Evolutionary conservation across 139 green algal genomes (phyloP).

Genomic region (Chlamydomonas incerta): DNA sequence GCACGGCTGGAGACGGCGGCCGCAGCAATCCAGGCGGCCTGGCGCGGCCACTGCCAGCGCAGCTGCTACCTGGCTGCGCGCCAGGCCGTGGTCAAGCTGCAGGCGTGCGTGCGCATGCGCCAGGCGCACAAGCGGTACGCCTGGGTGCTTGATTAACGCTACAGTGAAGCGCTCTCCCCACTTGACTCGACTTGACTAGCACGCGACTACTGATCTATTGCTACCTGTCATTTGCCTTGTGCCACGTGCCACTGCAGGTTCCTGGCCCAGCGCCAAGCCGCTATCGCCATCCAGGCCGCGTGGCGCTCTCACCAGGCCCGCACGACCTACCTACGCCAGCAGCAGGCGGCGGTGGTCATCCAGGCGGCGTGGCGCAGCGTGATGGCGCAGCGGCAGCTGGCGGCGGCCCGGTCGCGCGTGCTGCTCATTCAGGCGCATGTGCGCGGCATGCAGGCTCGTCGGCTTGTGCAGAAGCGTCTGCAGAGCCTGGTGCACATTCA

Average conservation of each 20-base stretch:
- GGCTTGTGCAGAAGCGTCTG: not conserved
- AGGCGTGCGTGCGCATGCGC: not conserved
- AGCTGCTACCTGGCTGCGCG: not conserved
- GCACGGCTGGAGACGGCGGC: slow-evolving; percentile 20
- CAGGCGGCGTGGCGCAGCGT: slow-evolving; percentile 60
- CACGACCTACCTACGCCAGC: not conserved
- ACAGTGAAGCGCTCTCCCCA: too few relatives aligned
- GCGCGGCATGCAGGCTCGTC: not conserved
- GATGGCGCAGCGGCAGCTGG: slow-evolving; percentile 32
- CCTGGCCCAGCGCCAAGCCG: not conserved
- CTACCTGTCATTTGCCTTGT: too few relatives aligned
- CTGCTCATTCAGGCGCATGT: not conserved
- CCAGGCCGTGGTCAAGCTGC: not conserved
- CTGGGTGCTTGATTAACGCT: too few relatives aligned
- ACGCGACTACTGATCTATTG: too few relatives aligned
- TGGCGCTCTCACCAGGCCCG: slow-evolving; percentile 11
- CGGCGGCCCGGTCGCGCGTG: too few relatives aligned
- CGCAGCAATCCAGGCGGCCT: slow-evolving; percentile 31
- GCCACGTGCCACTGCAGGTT: not conserved
- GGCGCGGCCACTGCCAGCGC: slow-evolving; percentile 1
- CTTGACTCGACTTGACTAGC: too few relatives aligned
- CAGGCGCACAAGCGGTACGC: not conserved
- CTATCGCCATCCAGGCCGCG: slow-evolving; percentile 40
- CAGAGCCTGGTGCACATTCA: not conserved
- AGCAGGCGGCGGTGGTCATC: not conserved